Base-by-base conservation (phyloP, 805 yeast species). In the Yarrowia sp. region DNA sequence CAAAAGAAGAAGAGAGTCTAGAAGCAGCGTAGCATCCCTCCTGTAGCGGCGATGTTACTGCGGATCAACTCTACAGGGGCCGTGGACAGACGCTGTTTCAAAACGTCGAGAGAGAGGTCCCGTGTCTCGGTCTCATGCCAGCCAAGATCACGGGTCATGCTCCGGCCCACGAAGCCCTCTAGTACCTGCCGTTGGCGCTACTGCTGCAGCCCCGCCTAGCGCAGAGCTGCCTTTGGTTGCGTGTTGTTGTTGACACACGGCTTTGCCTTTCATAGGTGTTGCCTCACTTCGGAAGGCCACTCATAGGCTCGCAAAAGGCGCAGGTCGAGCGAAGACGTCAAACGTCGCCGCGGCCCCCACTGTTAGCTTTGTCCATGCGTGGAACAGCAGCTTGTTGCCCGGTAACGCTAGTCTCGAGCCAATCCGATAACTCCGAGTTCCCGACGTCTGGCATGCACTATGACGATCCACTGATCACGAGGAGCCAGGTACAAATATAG, bases 101-200 rank as follows among this genome's bases (percentile, higher is more conserved):
- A n/a, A n/a, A n/a, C n/a, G n/a, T n/a, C n/a, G n/a, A n/a, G n/a
- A n/a, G n/a, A n/a, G n/a, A n/a, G 10, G 41, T 36, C 41, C 24
- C 41, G 24, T 36, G 41, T 18, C 22, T 18, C 38, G n/a, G 41
- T 36, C 25, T 38, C 16, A 13, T 21, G 10, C 25, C 14, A 38
- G 41, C 41, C 41, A 10, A 35, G 25, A 13, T 21, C 42, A 38
- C 16, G 24, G 12, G 41, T 38, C 10, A 2, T 27, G 29, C 10
- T 27, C 8, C 9, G 29, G 27, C 27, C 42, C 25, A 38, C 6
- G 6, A 6, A 36, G 16, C 6, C 39, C 39, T 16, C 41, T 38
- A 38, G 42, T 38, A 38, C 42, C 42, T 38, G 42, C 25, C 42
- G 42, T 38, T 38, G 42, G 25, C 24, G 24, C 42, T 38, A 38